These are phyloP conservation scores for Saksenaea vasiformis DNA, from an alignment of 371 early-diverging fungal genomes.

Conservation along the genomic window DNA sequence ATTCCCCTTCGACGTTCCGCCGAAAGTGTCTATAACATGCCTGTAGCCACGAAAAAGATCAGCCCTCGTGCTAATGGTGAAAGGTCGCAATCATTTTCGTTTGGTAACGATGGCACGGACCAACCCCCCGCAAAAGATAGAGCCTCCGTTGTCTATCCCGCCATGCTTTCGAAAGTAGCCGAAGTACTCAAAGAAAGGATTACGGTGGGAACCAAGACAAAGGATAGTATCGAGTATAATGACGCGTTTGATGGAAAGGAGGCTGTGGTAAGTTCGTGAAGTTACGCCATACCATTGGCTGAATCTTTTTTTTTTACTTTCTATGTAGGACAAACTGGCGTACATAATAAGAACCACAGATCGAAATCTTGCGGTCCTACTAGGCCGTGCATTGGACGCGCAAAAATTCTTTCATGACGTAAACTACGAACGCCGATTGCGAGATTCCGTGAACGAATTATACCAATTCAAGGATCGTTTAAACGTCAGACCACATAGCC, in stretches of 20 bases:
- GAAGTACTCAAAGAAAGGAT: slow-evolving; percentile 62
- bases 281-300: neutral
- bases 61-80: slow-evolving; percentile 10
- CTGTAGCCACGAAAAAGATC: neutral
- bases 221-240: slow-evolving; percentile 78
- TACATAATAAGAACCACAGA: slow-evolving; percentile 64
- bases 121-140: slow-evolving; percentile 3
- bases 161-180: slow-evolving; percentile 79
- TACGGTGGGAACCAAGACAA: slow-evolving; percentile 54
- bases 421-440: slow-evolving; percentile 61
- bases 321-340: slow-evolving; percentile 58
- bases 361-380: slow-evolving; percentile 63
- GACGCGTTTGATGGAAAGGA: slow-evolving; percentile 82
- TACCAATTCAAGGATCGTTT: slow-evolving; percentile 61
- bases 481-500: slow-evolving; percentile 9
- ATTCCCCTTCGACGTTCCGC: slow-evolving; percentile 21
- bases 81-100: slow-evolving; percentile 20
- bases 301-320: neutral
- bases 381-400: slow-evolving; percentile 74
- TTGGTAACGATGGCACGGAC: slow-evolving; percentile 5
- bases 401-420: slow-evolving; percentile 78
- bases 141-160: slow-evolving; percentile 58
- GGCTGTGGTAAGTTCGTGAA: slow-evolving; percentile 63
- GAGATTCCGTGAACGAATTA: slow-evolving; percentile 65
- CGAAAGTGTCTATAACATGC: slow-evolving; percentile 16